Percentiles rank a stretch among this genome's conserved stretches.
Evolutionary conservation across 371 early-diverging fungal genomes (phyloP).

Genomic region (Mucor mucedo): DNA sequence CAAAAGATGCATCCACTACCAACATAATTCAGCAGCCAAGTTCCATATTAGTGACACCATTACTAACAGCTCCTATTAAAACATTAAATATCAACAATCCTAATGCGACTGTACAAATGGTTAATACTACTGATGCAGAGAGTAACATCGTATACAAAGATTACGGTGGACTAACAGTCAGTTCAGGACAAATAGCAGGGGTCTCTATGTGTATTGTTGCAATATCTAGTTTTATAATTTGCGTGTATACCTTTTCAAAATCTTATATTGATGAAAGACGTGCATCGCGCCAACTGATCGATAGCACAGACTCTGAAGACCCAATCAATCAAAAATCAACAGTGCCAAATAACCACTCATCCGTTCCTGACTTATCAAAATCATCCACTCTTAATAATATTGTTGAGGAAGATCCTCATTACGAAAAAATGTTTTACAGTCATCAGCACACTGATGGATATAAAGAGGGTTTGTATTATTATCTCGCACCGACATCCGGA

Average conservation of each 20-base stretch:
- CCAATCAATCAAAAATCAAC: too few species aligned
- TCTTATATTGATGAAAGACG: not conserved
- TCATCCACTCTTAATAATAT: not conserved
- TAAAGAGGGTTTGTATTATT: not conserved
- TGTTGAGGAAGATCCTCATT: not conserved
- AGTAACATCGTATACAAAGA: too few species aligned
- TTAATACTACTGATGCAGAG: too few species aligned
- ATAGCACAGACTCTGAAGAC: too few species aligned
- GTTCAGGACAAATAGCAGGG: not conserved
- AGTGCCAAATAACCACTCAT: too few species aligned
- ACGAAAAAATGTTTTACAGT: not conserved
- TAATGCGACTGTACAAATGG: too few species aligned
- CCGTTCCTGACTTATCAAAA: not conserved
- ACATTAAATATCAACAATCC: too few species aligned
- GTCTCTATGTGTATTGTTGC: conserved; percentile 6
- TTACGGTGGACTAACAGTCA: not conserved
- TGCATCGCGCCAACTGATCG: not conserved
- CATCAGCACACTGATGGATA: not conserved
- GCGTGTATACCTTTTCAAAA: too few species aligned
- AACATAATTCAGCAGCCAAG: too few species aligned
- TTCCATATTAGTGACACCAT: too few species aligned
- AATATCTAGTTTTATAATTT: not conserved
- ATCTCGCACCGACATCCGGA: not conserved
- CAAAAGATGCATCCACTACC: too few species aligned
- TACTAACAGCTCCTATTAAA: too few species aligned